Conservation (phyloP, 306 rosid genomes). For the Rosa persica region DNA sequence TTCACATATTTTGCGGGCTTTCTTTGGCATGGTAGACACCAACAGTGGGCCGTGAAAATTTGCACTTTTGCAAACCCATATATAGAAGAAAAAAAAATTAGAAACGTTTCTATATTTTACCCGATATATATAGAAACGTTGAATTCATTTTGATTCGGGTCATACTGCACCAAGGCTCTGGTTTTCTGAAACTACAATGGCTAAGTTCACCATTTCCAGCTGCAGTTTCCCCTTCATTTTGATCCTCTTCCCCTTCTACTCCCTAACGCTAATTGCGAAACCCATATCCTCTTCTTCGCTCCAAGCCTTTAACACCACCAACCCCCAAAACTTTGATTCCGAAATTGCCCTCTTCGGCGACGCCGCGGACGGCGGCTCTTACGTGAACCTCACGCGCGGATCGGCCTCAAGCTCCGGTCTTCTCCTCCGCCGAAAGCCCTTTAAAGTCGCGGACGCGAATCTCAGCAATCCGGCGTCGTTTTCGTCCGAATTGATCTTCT, state of each 20-base stretch:
- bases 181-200: constrained; percentile 35
- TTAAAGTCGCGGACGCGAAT: constrained; percentile 22
- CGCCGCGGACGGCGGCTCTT: constrained; percentile 42
- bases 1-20: not conserved
- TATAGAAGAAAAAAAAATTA: not conserved
- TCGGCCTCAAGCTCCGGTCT: constrained; percentile 47
- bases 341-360: constrained; percentile 50
- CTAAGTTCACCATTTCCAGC: constrained; percentile 16
- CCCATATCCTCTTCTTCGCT: constrained; percentile 33
- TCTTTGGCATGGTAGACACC: not conserved
- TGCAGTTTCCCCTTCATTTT: constrained; percentile 18
- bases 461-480: constrained; percentile 33
- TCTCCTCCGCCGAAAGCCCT: constrained; percentile 37
- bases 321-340: constrained; percentile 43
- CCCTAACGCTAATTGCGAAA: constrained; percentile 26
- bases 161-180: not conserved
- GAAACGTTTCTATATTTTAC: not conserved
- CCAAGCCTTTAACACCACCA: constrained; percentile 8
- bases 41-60: not conserved
- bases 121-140: not conserved
- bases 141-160: constrained; percentile 15
- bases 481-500: constrained; percentile 48
- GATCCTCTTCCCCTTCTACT: constrained; percentile 23
- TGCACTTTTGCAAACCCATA: not conserved
- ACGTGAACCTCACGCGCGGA: constrained; percentile 42